Base-by-base conservation (phyloP, 2,329 filamentous ascomycete species). In the Aspergillus caelatus region DNA sequence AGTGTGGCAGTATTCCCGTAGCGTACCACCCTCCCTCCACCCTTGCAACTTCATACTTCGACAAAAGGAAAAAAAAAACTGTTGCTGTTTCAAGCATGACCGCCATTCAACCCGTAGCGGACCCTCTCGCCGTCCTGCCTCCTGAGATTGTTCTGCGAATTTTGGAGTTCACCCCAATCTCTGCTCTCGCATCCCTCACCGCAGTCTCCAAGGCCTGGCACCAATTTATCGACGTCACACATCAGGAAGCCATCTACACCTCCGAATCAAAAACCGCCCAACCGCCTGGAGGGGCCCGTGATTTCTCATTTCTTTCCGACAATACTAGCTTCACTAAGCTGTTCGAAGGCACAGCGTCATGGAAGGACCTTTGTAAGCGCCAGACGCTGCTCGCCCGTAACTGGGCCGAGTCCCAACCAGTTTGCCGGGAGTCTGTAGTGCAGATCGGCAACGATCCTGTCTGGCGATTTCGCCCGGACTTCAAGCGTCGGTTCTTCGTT, bases 391-490 rank as follows among this genome's bases (percentile, higher is more conserved):
- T 83, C 19, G 62, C 70, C 12, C 69, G 71, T 48, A 81, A 80
- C 41, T 83, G 80, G 81, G 68, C 70, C 19, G 60, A 67, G 5
- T 61, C 67, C 10, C 65, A 62, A 1, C 81, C 80, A 0, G 64
- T 72, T 5, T 77, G 73, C 16, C 74, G 72, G 26, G 80, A 82
- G 56, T 77, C 75, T 3, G 74, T 80, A 28, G 67, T 82, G 21
- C 78, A 82, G 56, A 70, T 81, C 30, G 77, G 77, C 52, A 75
- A 76, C 52, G 71, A 78, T 58, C 77, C 78, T 0, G 73, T 83
- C 39, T 83, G 81, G 81, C 75, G 81, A 1, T 83, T 83, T 66
- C 74, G 77, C 3, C 75, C 80, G 1, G 81, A 83, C 64, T 82
- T 83, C 68, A 78, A 81, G 65, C 78, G 81, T 36, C 77, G 81